Evolutionary conservation across 2,329 filamentous ascomycete species (phyloP), one percentile per base, ranked within the genome.

Genomic region (Aotearoamyces nothofagi): DNA sequence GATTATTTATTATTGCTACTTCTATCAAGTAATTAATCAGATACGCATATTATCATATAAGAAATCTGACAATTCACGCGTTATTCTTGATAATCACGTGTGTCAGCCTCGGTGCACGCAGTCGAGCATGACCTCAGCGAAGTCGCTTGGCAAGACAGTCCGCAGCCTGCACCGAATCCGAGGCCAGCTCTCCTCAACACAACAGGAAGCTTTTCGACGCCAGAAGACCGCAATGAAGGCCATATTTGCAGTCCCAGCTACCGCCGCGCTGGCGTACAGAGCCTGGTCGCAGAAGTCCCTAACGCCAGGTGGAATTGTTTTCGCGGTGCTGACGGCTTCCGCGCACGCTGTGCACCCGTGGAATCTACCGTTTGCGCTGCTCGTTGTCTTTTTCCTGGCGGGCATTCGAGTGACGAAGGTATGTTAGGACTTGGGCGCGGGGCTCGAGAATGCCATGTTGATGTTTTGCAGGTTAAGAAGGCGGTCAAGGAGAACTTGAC

Each of bases 341-440:
- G 69, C 78, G 8, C 90, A 98, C 52, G 83, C 84, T 10, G 57
- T 86, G n/a, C 86, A 96, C 53, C 87, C 87, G 3, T 94, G 83
- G 77, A 81, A 80, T 35, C 60, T 86, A n/a, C 86, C 83, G n/a
- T 92, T 94, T 55, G 68, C 68, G 15, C 63, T 94, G 8, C 63
- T 96, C 2, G 67, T 69, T 27, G 68, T 84, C 19, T 96, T 96
- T 59, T 96, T 93, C 54, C 58, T 92, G 3, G 72, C 78, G 4
- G 90, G 84, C 2, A 92, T 79, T 1, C 62, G 73, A 29, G 84
- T 76, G 1, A 94, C 87, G 1, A 86, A 87, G 58, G 80, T 83
- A 51, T 15, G 46, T 31, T 10, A 10, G 9, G 5, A 9, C 22
- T n/a, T 15, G 24, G 27, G 8, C 8, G 9, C 8, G 24, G 8